Percentiles rank a stretch among this genome's conserved stretches.
Conservation (phyloP, 1,139 yeast genomes). For the Meyerozyma elateridarum region DNA sequence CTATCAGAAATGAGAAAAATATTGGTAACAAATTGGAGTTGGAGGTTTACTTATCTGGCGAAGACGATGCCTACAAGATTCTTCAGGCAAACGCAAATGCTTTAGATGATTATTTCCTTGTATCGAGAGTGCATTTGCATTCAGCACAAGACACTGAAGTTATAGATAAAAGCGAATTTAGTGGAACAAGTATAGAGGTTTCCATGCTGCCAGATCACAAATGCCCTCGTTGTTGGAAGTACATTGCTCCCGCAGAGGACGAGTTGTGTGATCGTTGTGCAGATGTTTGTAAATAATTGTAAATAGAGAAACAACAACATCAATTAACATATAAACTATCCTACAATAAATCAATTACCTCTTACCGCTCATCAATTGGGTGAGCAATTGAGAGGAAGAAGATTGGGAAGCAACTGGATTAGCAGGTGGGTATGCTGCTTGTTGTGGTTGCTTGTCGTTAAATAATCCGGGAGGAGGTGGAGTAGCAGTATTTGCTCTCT, state of each 20-base stretch:
- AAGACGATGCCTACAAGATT: slow-evolving; percentile 9
- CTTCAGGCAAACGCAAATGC: slow-evolving; percentile 23
- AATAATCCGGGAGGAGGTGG: slow-evolving; percentile 46
- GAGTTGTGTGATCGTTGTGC: slow-evolving; percentile 68
- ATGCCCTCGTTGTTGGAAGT: slow-evolving; percentile 96
- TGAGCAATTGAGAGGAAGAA: slow-evolving; percentile 61
- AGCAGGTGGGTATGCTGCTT: slow-evolving; percentile 19
- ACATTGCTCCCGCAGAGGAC: slow-evolving; percentile 47
- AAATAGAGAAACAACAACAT: slow-evolving; percentile 1
- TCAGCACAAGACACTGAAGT: slow-evolving; percentile 18
- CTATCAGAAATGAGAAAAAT: slow-evolving; percentile 23
- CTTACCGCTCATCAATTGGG: slow-evolving; percentile 69
- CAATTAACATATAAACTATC: not conserved
- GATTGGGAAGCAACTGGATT: slow-evolving; percentile 23
- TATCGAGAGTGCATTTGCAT: slow-evolving; percentile 50
- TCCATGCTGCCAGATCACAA: slow-evolving; percentile 46
- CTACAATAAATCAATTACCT: slow-evolving; percentile 20
- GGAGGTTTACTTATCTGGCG: slow-evolving; percentile 35
- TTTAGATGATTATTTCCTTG: slow-evolving; percentile 59
- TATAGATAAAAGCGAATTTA: slow-evolving; percentile 19
- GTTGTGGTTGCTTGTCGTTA: slow-evolving; percentile 17
- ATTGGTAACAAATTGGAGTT: slow-evolving; percentile 68
- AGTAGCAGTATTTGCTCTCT: slow-evolving; percentile 32
- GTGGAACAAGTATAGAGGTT: slow-evolving; percentile 24
- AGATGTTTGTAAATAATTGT: slow-evolving; percentile 16